These are phyloP conservation scores for Hypsizygus marmoreus DNA, from an alignment of 768 basidiomycete genomes.

Conservation along the genomic window DNA sequence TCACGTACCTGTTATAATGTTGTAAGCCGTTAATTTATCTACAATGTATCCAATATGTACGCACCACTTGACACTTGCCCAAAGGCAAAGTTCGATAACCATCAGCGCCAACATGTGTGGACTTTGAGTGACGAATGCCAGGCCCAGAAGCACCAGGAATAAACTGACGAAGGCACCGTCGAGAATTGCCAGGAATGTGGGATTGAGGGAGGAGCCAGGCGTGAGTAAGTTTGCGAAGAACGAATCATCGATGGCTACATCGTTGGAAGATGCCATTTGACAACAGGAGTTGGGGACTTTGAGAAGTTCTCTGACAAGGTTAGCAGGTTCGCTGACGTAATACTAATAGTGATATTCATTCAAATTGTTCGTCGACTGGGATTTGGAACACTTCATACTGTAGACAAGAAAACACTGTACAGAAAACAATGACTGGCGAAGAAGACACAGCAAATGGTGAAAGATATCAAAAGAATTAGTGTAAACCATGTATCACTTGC, in stretches of 20 bases:
- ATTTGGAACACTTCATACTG: no score
- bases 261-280: background rate
- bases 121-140: slow-evolving; percentile 69
- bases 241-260: slow-evolving; percentile 15
- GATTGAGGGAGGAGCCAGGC: slow-evolving; percentile 78
- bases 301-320: background rate
- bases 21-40: slow-evolving; percentile 10
- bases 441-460: background rate
- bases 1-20: slow-evolving; percentile 58
- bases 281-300: background rate
- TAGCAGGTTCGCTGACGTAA: slow-evolving; percentile 8
- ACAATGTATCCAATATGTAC: slow-evolving; percentile 19
- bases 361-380: no score
- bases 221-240: slow-evolving; percentile 63
- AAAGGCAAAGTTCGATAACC: slow-evolving; percentile 64
- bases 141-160: slow-evolving; percentile 56
- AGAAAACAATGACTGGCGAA: no score
- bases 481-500: slow-evolving; percentile 25
- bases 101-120: slow-evolving; percentile 69
- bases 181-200: slow-evolving; percentile 62
- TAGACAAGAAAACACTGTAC: no score
- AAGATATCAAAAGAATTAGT: background rate
- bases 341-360: no score
- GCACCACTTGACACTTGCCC: slow-evolving; percentile 84
- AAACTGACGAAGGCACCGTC: slow-evolving; percentile 63